Percentiles rank a stretch among this genome's conserved stretches.
Conservation (phyloP, 179 eudicot species). For the Beta macrorhiza region DNA sequence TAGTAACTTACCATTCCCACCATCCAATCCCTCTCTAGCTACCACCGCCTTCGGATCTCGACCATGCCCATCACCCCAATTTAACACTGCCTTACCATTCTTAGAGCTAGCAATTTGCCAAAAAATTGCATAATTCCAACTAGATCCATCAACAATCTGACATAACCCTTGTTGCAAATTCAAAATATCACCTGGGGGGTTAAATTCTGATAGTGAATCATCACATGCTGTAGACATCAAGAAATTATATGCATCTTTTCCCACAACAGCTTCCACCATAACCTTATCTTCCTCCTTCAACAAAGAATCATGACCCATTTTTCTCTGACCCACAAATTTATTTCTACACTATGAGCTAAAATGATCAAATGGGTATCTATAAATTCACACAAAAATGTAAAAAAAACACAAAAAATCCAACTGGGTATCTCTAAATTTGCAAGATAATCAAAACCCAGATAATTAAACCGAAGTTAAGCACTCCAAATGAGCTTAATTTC, state of each 20-base stretch:
- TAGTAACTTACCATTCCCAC: constrained; percentile 30
- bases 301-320: constrained; percentile 55
- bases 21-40: constrained; percentile 6
- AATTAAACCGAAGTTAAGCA: neutral
- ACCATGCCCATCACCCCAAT: constrained; percentile 92
- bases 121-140: constrained; percentile 83
- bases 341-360: neutral
- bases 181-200: constrained; percentile 49
- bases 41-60: constrained; percentile 45
- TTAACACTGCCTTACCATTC: constrained; percentile 69
- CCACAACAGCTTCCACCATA: constrained; percentile 58
- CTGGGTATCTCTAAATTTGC: constrained; percentile 19
- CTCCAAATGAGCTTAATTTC: constrained; percentile 6
- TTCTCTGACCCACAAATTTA: constrained; percentile 9
- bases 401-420: constrained; percentile 1
- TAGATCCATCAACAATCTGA: constrained; percentile 70
- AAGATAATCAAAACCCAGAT: constrained; percentile 8
- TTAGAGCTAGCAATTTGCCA: constrained; percentile 85
- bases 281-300: constrained; percentile 60
- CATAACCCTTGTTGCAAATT: constrained; percentile 59
- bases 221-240: constrained; percentile 53
- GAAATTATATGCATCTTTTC: constrained; percentile 63
- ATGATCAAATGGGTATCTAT: constrained; percentile 24
- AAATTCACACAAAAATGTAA: constrained; percentile 6
- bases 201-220: constrained; percentile 51